A percentile compares a stretch with the other conserved stretches of the same genome.
Conservation (phyloP, 1,284 basidiomycete species). For the Porodaedalea pini region DNA sequence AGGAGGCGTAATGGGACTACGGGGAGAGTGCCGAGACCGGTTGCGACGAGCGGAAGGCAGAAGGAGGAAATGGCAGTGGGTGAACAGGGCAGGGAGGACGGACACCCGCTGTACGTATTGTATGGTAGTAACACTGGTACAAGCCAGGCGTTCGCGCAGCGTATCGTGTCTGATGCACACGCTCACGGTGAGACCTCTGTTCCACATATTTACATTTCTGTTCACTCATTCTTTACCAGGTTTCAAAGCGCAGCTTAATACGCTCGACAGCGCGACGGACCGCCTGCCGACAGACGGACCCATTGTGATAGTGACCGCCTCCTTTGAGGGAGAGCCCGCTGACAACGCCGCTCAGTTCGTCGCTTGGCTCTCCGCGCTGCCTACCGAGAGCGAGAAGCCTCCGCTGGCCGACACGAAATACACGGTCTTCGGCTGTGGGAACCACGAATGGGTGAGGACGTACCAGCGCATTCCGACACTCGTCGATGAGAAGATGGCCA, state of each 20-base stretch:
- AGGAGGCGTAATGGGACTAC: slow-evolving; percentile 25
- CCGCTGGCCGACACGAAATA: slow-evolving; percentile 39
- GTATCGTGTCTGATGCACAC: slow-evolving; percentile 40
- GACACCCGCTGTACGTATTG: slow-evolving; percentile 37
- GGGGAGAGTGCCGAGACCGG: slow-evolving; percentile 3
- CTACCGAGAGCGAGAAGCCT: slow-evolving; percentile 23
- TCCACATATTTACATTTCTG: not conserved
- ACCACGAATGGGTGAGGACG: slow-evolving; percentile 50
- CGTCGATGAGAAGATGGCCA: slow-evolving; percentile 39
- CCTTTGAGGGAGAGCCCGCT: slow-evolving; percentile 50
- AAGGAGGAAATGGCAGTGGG: not conserved
- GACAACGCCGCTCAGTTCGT: slow-evolving; percentile 49
- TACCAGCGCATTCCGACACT: slow-evolving; percentile 49
- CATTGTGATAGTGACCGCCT: slow-evolving; percentile 47
- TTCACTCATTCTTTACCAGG: slow-evolving; percentile 28
- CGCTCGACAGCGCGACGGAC: slow-evolving; percentile 41
- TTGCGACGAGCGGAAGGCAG: not conserved
- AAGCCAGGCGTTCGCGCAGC: slow-evolving; percentile 48
- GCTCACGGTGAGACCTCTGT: slow-evolving; percentile 33
- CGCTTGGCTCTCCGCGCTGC: slow-evolving; percentile 37
- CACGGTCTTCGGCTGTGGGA: slow-evolving; percentile 52
- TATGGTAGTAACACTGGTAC: slow-evolving; percentile 52
- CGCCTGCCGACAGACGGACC: slow-evolving; percentile 46
- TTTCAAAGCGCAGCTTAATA: slow-evolving; percentile 39
- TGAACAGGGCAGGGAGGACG: not conserved